Percentiles rank a stretch among this genome's conserved stretches.
These are phyloP conservation scores for Usnea hakonensis DNA, from an alignment of 495 filamentous ascomycete genomes.

Conservation along the genomic window DNA sequence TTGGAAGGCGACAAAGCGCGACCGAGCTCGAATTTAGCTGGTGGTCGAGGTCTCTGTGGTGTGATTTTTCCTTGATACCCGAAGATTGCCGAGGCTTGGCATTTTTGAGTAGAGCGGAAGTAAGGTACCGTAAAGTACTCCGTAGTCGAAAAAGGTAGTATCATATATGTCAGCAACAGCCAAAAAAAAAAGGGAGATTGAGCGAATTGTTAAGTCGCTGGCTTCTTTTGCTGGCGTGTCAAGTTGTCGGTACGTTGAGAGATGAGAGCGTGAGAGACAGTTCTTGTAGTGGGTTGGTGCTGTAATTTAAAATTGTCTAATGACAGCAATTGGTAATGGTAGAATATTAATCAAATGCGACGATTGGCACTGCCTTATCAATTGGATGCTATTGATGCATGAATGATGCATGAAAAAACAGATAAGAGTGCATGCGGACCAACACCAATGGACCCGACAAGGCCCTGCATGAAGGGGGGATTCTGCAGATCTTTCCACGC, in stretches of 20 bases:
- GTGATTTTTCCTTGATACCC: background rate
- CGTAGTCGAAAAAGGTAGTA: too few relatives aligned
- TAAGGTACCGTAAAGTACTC: too few relatives aligned
- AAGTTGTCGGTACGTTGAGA: too few relatives aligned
- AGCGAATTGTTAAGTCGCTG: too few relatives aligned
- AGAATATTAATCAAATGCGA: background rate
- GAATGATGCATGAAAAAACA: too few relatives aligned
- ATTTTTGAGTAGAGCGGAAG: background rate
- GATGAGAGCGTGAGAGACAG: background rate
- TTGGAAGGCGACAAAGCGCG: too few relatives aligned
- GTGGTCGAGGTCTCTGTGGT: too few relatives aligned
- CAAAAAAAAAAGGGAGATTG: too few relatives aligned
- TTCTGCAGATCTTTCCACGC: background rate
- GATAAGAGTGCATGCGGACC: slow-evolving; percentile 1
- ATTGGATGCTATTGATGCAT: background rate
- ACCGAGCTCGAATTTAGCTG: too few relatives aligned
- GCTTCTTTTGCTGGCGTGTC: too few relatives aligned
- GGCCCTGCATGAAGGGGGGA: background rate
- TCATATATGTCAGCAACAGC: background rate
- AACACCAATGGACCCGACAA: background rate
- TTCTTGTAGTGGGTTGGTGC: background rate
- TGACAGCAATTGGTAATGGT: background rate
- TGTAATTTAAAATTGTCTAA: background rate
- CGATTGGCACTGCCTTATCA: background rate
- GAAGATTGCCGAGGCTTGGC: background rate